Conservation (phyloP, 805 yeast genomes). For the Yarrowia osloensis region DNA sequence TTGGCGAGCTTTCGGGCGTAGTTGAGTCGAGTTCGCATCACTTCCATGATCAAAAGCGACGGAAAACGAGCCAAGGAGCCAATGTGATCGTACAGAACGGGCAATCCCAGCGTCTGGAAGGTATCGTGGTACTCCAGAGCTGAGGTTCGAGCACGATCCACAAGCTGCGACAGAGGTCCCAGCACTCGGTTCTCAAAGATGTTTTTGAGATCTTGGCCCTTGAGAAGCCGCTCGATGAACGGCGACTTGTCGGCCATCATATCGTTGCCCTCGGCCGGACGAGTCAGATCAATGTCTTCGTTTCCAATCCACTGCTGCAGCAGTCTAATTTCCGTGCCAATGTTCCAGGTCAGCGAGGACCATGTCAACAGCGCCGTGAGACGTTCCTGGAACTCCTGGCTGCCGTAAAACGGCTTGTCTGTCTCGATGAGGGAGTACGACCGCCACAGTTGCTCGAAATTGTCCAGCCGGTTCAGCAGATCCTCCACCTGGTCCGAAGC, state of each 20-base stretch:
- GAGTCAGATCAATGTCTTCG: conserved; percentile 66
- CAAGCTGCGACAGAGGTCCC: conserved; percentile 73
- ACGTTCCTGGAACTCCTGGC: conserved; percentile 62
- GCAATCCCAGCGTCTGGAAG: conserved; percentile 70
- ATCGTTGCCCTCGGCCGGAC: conserved; percentile 41
- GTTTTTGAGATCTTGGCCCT: conserved; percentile 52
- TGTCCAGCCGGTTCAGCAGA: conserved; percentile 62
- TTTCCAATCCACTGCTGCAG: conserved; percentile 83
- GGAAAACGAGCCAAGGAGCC: conserved; percentile 74
- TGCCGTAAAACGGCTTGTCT: conserved; percentile 72
- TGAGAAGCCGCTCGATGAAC: conserved; percentile 79
- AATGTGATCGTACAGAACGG: conserved; percentile 64
- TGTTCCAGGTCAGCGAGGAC: conserved; percentile 72
- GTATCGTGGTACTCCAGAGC: conserved; percentile 60
- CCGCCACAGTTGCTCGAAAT: conserved; percentile 76
- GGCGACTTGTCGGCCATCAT: conserved; percentile 64
- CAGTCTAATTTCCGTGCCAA: conserved; percentile 60
- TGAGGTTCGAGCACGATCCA: conserved; percentile 75
- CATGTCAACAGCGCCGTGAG: conserved; percentile 82
- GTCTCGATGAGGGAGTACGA: conserved; percentile 66
- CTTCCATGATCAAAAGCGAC: conserved; percentile 72
- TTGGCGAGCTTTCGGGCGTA: conserved; percentile 77
- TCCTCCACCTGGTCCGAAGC: conserved; percentile 56
- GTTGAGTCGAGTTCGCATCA: conserved; percentile 67
- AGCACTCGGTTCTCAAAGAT: conserved; percentile 71